Conservation (phyloP, 2,329 filamentous ascomycete species). For the Alternaria postmessia region DNA sequence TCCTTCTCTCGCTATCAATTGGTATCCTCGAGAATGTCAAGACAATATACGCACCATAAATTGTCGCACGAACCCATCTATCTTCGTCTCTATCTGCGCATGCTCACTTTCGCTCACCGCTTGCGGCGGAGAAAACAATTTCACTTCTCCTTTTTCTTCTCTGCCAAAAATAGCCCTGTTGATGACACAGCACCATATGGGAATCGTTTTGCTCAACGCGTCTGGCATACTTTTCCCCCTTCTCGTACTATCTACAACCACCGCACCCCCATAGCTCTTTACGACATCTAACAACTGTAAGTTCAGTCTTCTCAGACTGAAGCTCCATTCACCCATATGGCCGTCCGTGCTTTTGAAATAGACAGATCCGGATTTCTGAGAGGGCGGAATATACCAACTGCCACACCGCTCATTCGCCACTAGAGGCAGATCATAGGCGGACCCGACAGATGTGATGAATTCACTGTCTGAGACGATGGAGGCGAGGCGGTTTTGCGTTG, state of each 20-base stretch:
- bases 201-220: constrained; percentile 90
- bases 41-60: constrained; percentile 52
- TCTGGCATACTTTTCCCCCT: constrained; percentile 96
- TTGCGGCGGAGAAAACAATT: constrained; percentile 74
- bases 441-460: constrained; percentile 73
- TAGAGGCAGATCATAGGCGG: constrained; percentile 69
- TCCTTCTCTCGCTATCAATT: constrained; percentile 43
- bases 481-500: constrained; percentile 79
- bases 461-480: constrained; percentile 79
- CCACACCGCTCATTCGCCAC: constrained; percentile 95
- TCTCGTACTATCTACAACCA: constrained; percentile 92
- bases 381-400: constrained; percentile 86
- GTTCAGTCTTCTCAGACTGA: constrained; percentile 85
- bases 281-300: constrained; percentile 78
- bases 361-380: constrained; percentile 72
- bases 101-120: constrained; percentile 79
- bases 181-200: constrained; percentile 90
- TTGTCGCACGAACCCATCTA: constrained; percentile 65
- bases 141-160: constrained; percentile 36
- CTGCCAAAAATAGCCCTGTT: constrained; percentile 81
- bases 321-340: constrained; percentile 88
- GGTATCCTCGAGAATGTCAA: not conserved
- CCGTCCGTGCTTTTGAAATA: constrained; percentile 99
- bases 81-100: constrained; percentile 73
- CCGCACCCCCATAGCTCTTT: constrained; percentile 72